Conservation (phyloP, 75 land plant genomes). For the Larix kaempferi region DNA sequence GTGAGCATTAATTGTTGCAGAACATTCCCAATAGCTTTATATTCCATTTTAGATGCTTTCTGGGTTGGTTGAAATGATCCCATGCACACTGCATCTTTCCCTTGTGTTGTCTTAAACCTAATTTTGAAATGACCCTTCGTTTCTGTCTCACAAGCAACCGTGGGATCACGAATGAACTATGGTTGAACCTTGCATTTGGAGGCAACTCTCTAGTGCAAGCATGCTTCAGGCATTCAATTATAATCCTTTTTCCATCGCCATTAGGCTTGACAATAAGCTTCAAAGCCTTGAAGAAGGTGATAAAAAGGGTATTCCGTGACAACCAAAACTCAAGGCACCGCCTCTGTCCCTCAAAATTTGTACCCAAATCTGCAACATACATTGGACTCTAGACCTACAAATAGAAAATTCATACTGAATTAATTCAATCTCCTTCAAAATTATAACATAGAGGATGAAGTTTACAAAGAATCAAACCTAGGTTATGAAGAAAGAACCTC, state of each 20-base stretch:
- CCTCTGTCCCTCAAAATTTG: no score
- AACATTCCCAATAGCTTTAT: slow-evolving; percentile 92
- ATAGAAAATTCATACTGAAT: no score
- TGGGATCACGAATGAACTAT: slow-evolving; percentile 95
- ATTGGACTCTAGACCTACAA: no score
- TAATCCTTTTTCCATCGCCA: slow-evolving; percentile 94
- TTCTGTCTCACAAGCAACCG: slow-evolving; percentile 96
- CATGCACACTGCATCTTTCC: slow-evolving; percentile 95
- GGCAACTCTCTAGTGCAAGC: slow-evolving; percentile 94
- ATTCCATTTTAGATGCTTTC: slow-evolving; percentile 96
- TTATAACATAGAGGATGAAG: no score
- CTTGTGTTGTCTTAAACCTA: slow-evolving; percentile 85
- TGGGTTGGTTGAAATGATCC: slow-evolving; percentile 95
- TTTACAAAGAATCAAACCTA: no score
- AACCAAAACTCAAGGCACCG: no score
- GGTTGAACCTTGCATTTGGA: slow-evolving; percentile 93
- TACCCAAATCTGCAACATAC: no score
- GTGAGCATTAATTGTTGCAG: slow-evolving; percentile 88
- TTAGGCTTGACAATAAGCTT: slow-evolving; percentile 95
- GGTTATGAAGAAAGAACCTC: no score
- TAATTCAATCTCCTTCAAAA: no score
- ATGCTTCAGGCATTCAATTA: slow-evolving; percentile 92
- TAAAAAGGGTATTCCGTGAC: slow-evolving; percentile 62
- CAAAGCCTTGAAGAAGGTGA: slow-evolving; percentile 86
- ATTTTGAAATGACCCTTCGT: slow-evolving; percentile 95